Evolutionary conservation across 371 early-diverging fungal species (phyloP).

Genomic region (Dichotomocladium elegans): DNA sequence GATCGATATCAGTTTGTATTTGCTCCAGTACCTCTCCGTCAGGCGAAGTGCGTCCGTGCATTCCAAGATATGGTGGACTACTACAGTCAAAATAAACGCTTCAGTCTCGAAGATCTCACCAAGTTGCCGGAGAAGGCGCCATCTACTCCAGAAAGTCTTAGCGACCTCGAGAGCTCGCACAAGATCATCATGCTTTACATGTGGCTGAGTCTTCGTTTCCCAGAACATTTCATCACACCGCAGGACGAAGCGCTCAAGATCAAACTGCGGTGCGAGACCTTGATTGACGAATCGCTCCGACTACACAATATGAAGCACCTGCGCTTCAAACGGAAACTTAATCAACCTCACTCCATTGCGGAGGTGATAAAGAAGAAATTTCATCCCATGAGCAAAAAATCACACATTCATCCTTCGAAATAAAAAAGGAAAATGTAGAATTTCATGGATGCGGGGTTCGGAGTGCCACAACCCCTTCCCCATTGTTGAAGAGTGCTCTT

Average conservation of each 20-base stretch:
- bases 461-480: no score
- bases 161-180: conserved; percentile 66
- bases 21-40: conserved; percentile 58
- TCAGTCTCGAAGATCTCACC: conserved; percentile 48
- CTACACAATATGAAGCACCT: no score
- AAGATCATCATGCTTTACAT: conserved; percentile 72
- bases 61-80: conserved; percentile 34
- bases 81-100: conserved; percentile 29
- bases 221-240: conserved; percentile 31
- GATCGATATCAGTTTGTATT: conserved; percentile 66
- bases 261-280: conserved; percentile 40
- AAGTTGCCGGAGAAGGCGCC: conserved; percentile 40
- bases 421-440: no score
- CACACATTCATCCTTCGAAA: no score
- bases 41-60: conserved; percentile 17
- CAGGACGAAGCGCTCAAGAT: conserved; percentile 24
- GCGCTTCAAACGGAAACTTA: no score
- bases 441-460: no score
- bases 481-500: no score
- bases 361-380: no score
- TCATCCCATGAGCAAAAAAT: no score
- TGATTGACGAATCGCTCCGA: conserved; percentile 39
- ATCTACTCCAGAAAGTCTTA: conserved; percentile 29
- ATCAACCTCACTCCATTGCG: no score
- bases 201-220: conserved; percentile 42